Percentiles rank a stretch among this genome's conserved stretches.
These are phyloP conservation scores for Cryphonectria naterciae DNA, from an alignment of 2,329 filamentous ascomycete genomes.

Conservation along the genomic window DNA sequence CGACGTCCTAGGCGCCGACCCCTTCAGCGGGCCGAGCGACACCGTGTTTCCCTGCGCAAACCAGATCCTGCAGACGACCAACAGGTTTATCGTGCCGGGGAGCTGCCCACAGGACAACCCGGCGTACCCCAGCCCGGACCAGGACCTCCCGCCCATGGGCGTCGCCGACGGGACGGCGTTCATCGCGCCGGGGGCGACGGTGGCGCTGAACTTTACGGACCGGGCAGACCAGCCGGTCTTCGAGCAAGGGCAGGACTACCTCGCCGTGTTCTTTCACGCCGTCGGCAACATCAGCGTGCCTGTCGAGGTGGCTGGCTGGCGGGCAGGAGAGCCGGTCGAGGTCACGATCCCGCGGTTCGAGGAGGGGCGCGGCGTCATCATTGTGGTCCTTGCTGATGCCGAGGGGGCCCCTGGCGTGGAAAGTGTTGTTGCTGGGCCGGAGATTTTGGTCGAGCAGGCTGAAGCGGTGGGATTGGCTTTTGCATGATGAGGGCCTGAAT, in stretches of 20 bases:
- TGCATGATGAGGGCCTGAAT: neutral
- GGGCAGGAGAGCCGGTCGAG: conserved; percentile 33
- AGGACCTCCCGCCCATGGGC: conserved; percentile 40
- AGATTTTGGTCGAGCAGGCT: conserved; percentile 43
- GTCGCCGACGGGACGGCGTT: conserved; percentile 34
- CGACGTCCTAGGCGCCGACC: conserved; percentile 44
- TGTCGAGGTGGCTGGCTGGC: conserved; percentile 38
- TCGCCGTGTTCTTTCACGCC: conserved; percentile 47
- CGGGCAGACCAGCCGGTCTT: conserved; percentile 36
- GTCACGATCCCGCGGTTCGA: conserved; percentile 44
- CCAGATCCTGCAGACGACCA: conserved; percentile 45
- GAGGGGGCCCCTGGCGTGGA: conserved; percentile 42
- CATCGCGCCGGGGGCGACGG: conserved; percentile 38
- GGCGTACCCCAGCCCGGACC: conserved; percentile 42
- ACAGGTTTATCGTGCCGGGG: conserved; percentile 32
- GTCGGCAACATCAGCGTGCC: conserved; percentile 41
- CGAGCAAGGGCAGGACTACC: conserved; percentile 38
- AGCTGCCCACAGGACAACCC: conserved; percentile 43
- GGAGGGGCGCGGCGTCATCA: conserved; percentile 42
- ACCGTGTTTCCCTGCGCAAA: conserved; percentile 48
- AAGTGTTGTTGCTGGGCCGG: conserved; percentile 45
- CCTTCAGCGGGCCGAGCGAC: conserved; percentile 46
- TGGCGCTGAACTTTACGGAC: conserved; percentile 39
- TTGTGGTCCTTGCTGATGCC: conserved; percentile 42
- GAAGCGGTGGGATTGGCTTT: neutral